Evolutionary conservation across 371 early-diverging fungal genomes (phyloP).

Genomic region (Actinomortierella wolfii): DNA sequence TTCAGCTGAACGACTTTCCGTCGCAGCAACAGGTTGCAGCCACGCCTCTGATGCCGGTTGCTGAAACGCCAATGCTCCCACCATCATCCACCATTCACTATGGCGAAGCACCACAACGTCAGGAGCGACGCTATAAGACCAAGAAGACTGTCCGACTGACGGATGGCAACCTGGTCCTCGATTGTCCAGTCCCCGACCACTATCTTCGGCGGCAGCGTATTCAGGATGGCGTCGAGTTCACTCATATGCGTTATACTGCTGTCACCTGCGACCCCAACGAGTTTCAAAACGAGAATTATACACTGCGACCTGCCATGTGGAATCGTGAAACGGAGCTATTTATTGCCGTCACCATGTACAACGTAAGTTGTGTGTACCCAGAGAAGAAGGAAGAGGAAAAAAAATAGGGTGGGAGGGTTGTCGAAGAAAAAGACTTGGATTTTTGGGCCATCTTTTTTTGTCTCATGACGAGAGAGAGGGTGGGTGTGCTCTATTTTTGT

Average conservation of each 20-base stretch:
- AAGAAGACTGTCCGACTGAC: slow-evolving; percentile 49
- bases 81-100: slow-evolving; percentile 52
- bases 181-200: slow-evolving; percentile 56
- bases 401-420: background rate
- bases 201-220: slow-evolving; percentile 47
- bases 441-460: no score
- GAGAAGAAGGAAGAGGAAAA: background rate
- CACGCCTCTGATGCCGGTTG: slow-evolving; percentile 29
- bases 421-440: background rate
- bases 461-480: no score
- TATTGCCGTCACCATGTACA: slow-evolving; percentile 76
- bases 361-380: slow-evolving; percentile 29
- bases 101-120: slow-evolving; percentile 54
- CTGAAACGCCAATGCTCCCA: slow-evolving; percentile 27
- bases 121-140: slow-evolving; percentile 58
- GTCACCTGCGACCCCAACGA: slow-evolving; percentile 67
- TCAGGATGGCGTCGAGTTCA: slow-evolving; percentile 62
- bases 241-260: slow-evolving; percentile 74
- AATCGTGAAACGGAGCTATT: slow-evolving; percentile 64
- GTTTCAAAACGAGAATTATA: slow-evolving; percentile 52
- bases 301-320: slow-evolving; percentile 52
- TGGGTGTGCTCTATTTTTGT: no score
- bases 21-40: slow-evolving; percentile 3
- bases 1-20: slow-evolving; percentile 33
- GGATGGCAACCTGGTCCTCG: slow-evolving; percentile 57